These are phyloP conservation scores for Byssochlamys sp. DNA, from an alignment of 2,329 filamentous ascomycete genomes.

Conservation along the genomic window DNA sequence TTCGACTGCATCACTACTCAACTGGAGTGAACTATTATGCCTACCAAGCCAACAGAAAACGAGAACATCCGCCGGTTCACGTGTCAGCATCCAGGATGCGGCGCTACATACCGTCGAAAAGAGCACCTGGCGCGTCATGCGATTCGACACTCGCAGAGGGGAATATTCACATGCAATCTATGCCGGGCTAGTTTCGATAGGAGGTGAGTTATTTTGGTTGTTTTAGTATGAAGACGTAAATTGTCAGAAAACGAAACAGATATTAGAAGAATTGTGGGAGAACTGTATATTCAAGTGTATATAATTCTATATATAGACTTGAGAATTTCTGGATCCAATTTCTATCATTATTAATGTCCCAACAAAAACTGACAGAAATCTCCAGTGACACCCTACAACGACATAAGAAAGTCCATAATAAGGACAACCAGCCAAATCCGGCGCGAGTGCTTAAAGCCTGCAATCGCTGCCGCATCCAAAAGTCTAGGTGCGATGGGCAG, in stretches of 20 bases:
- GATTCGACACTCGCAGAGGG: conserved; percentile 1
- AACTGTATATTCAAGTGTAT: neutral
- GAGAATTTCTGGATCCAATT: no score
- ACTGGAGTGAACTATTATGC: neutral
- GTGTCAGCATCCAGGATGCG: conserved; percentile 12
- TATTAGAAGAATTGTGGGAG: neutral
- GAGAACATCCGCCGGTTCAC: conserved; percentile 2
- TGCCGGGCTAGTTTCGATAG: conserved; percentile 4
- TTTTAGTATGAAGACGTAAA: neutral
- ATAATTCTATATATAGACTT: no score
- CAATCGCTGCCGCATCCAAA: conserved; percentile 6
- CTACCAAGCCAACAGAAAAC: neutral
- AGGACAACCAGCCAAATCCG: neutral
- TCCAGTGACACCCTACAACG: conserved; percentile 6
- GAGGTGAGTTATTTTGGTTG: neutral
- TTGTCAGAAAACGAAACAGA: neutral
- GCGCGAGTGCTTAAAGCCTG: conserved; percentile 4
- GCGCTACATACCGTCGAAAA: conserved; percentile 14
- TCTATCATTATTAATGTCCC: no score
- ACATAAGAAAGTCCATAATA: conserved; percentile 4
- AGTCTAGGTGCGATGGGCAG: conserved; percentile 7
- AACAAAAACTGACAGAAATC: neutral
- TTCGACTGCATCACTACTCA: neutral
- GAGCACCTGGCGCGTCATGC: conserved; percentile 16
- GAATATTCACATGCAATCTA: conserved; percentile 1